These are phyloP conservation scores for Alternaria incomplexa DNA, from an alignment of 2,329 filamentous ascomycete genomes.

Conservation along the genomic window DNA sequence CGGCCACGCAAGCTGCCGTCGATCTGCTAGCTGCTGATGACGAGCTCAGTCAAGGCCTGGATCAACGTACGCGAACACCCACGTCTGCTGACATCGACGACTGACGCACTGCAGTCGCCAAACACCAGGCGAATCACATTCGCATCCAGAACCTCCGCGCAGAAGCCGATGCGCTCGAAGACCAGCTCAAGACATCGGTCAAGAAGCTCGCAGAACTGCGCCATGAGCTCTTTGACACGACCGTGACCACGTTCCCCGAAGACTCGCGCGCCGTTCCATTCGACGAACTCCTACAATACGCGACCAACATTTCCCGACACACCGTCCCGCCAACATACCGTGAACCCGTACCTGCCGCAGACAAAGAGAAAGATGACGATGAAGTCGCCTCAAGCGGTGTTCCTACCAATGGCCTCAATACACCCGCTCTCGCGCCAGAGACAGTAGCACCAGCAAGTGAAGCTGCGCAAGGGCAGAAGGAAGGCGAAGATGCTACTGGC, in stretches of 20 bases:
- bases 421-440: constrained; percentile 35
- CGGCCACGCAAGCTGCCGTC: constrained; percentile 68
- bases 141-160: constrained; percentile 73
- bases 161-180: constrained; percentile 69
- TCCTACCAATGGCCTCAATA: constrained; percentile 38
- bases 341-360: constrained; percentile 28
- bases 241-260: constrained; percentile 49
- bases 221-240: constrained; percentile 68
- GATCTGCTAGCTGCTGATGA: constrained; percentile 75
- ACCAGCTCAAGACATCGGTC: constrained; percentile 74
- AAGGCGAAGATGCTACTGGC: constrained; percentile 15
- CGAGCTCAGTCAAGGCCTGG: constrained; percentile 69
- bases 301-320: constrained; percentile 78
- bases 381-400: constrained; percentile 28
- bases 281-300: constrained; percentile 76
- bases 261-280: constrained; percentile 63
- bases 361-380: constrained; percentile 28
- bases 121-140: constrained; percentile 75
- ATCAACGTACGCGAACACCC: constrained; percentile 60
- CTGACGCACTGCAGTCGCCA: constrained; percentile 62
- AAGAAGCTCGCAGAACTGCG: constrained; percentile 73
- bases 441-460: constrained; percentile 29
- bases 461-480: constrained; percentile 22
- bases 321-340: constrained; percentile 71
- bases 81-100: neutral